A percentile compares a stretch with the other conserved stretches of the same genome.
phyloP scores from a whole-genome alignment of 2,329 filamentous ascomycete species.

The Paraconiothyrium sp. region DNA sequence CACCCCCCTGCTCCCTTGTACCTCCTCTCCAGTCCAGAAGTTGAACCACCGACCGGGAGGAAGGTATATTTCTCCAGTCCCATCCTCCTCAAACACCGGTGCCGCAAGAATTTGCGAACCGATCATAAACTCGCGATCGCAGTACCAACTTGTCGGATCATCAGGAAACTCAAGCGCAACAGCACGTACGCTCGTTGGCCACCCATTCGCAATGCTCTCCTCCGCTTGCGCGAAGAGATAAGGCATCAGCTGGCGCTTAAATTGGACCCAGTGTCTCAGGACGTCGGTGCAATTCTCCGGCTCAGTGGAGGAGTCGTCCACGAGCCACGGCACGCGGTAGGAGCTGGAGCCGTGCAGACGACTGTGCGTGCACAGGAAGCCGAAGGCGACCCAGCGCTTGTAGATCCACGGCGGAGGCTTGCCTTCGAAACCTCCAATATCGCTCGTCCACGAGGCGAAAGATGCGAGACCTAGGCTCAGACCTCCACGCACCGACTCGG shows the following conservation, averaged over 20 bases:
- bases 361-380: conserved; percentile 74
- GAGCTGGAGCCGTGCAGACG: conserved; percentile 74
- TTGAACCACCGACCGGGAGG: conserved; percentile 62
- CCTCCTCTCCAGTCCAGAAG: conserved; percentile 57
- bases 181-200: conserved; percentile 69
- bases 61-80: conserved; percentile 73
- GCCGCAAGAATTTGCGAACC: conserved; percentile 71
- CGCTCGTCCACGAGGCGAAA: conserved; percentile 74
- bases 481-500: conserved; percentile 74
- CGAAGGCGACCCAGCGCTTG: conserved; percentile 82
- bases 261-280: conserved; percentile 61
- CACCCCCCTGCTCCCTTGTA: conserved; percentile 56
- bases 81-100: conserved; percentile 70
- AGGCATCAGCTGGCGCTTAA: conserved; percentile 67
- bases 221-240: conserved; percentile 65
- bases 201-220: conserved; percentile 62
- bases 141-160: conserved; percentile 72
- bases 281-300: conserved; percentile 61
- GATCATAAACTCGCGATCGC: conserved; percentile 80
- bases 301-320: conserved; percentile 68
- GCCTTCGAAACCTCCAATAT: conserved; percentile 78
- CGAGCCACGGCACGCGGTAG: conserved; percentile 79
- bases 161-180: conserved; percentile 76
- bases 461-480: conserved; percentile 71
- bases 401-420: conserved; percentile 73